These are phyloP conservation scores for Daedaleopsis nitida DNA, from an alignment of 768 basidiomycete genomes.

Conservation along the genomic window DNA sequence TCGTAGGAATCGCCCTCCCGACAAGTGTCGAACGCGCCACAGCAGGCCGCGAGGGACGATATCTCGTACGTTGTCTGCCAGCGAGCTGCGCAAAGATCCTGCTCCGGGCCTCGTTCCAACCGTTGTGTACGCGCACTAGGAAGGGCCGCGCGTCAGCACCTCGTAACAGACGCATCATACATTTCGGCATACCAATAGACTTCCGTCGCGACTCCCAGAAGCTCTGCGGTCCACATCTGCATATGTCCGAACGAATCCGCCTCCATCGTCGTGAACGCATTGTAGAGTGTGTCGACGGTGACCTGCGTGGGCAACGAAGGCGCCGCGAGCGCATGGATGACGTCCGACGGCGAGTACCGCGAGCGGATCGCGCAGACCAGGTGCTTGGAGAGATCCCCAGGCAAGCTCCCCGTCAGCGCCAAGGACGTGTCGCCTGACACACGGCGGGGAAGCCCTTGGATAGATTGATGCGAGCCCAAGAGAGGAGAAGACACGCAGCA, in stretches of 20 bases:
- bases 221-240: conserved; percentile 48
- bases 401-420: conserved; percentile 5
- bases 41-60: conserved; percentile 60
- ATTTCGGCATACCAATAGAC: conserved; percentile 34
- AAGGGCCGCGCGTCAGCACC: not conserved
- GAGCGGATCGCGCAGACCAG: conserved; percentile 49
- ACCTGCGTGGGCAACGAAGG: conserved; percentile 42
- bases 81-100: conserved; percentile 44
- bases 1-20: conserved; percentile 63
- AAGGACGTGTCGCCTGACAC: conserved; percentile 7
- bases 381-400: conserved; percentile 21
- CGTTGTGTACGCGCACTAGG: conserved; percentile 36
- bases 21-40: conserved; percentile 68
- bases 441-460: conserved; percentile 25
- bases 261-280: conserved; percentile 50
- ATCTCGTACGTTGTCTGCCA: conserved; percentile 69
- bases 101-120: conserved; percentile 37
- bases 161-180: conserved; percentile 3
- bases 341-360: conserved; percentile 56
- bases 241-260: conserved; percentile 40
- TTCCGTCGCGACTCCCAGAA: conserved; percentile 50
- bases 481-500: conserved; percentile 52
- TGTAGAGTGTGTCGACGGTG: conserved; percentile 49
- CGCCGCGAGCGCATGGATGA: conserved; percentile 55
- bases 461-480: conserved; percentile 14